These are phyloP conservation scores for Boletus patriciae DNA, from an alignment of 768 basidiomycete species.

Conservation along the genomic window DNA sequence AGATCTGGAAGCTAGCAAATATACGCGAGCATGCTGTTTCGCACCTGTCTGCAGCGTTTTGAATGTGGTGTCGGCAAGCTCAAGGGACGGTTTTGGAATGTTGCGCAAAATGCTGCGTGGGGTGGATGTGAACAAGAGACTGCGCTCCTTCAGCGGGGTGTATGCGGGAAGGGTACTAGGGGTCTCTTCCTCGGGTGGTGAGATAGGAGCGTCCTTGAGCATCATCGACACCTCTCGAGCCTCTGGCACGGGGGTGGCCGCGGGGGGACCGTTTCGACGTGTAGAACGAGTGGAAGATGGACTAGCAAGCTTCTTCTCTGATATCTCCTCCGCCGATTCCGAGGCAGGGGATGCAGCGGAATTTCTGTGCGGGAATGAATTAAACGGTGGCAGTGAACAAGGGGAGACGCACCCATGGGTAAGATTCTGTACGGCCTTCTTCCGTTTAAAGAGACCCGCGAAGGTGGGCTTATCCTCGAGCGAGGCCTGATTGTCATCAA, in stretches of 20 bases:
- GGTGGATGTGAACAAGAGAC: conserved; percentile 22
- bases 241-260: conserved; percentile 52
- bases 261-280: conserved; percentile 29
- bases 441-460: conserved; percentile 50
- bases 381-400: neutral
- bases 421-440: conserved; percentile 32
- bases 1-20: conserved; percentile 28
- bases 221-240: conserved; percentile 51
- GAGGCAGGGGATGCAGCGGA: conserved; percentile 20
- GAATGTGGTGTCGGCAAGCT: conserved; percentile 23
- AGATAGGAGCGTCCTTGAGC: conserved; percentile 45
- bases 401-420: conserved; percentile 12
- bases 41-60: conserved; percentile 21
- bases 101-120: conserved; percentile 29
- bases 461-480: conserved; percentile 61
- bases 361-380: conserved; percentile 7
- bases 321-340: conserved; percentile 11
- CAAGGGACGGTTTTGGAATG: conserved; percentile 21
- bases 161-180: neutral
- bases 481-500: conserved; percentile 52
- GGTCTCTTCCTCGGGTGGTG: conserved; percentile 33
- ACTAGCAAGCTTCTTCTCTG: conserved; percentile 16
- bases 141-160: conserved; percentile 22
- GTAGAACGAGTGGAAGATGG: conserved; percentile 22
- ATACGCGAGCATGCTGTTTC: conserved; percentile 18